A percentile compares a stretch with the other conserved stretches of the same genome.
phyloP scores from a whole-genome alignment of 2,329 filamentous ascomycete species.

The Acrocalymma vagum region DNA sequence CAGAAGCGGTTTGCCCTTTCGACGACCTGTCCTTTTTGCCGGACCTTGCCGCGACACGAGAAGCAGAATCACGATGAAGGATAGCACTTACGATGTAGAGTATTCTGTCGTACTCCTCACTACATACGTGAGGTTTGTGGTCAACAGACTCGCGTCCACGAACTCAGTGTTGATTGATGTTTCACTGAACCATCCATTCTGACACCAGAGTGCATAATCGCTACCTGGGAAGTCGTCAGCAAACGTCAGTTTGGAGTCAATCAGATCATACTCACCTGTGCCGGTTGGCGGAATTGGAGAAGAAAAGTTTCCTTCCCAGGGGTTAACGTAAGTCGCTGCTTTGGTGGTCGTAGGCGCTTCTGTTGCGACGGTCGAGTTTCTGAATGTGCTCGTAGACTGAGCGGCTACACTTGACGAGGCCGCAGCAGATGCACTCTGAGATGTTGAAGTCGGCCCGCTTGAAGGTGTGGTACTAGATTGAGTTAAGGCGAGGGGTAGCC shows the following conservation, averaged over 20 bases:
- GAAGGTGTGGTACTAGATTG: slow-evolving; percentile 2
- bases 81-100: slow-evolving; percentile 14
- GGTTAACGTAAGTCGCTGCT: slow-evolving; percentile 16
- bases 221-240: slow-evolving; percentile 10
- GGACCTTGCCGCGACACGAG: too few relatives aligned
- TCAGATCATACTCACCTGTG: slow-evolving; percentile 9
- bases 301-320: slow-evolving; percentile 25
- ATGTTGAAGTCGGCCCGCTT: slow-evolving; percentile 1
- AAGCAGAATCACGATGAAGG: too few relatives aligned
- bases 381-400: not conserved
- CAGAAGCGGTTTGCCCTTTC: too few relatives aligned
- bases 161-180: slow-evolving; percentile 17
- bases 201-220: slow-evolving; percentile 22
- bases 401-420: not conserved
- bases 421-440: not conserved
- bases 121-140: slow-evolving; percentile 8
- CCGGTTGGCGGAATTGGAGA: slow-evolving; percentile 15
- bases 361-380: slow-evolving; percentile 1
- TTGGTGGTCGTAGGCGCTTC: slow-evolving; percentile 7
- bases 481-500: not conserved
- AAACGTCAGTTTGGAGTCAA: not conserved
- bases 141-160: slow-evolving; percentile 7
- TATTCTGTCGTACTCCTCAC: slow-evolving; percentile 20
- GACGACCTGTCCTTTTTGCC: too few relatives aligned
- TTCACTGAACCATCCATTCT: slow-evolving; percentile 22